These are phyloP conservation scores for Fagopyrum homotropicum DNA, from an alignment of 148 eudicot genomes.

Conservation along the genomic window DNA sequence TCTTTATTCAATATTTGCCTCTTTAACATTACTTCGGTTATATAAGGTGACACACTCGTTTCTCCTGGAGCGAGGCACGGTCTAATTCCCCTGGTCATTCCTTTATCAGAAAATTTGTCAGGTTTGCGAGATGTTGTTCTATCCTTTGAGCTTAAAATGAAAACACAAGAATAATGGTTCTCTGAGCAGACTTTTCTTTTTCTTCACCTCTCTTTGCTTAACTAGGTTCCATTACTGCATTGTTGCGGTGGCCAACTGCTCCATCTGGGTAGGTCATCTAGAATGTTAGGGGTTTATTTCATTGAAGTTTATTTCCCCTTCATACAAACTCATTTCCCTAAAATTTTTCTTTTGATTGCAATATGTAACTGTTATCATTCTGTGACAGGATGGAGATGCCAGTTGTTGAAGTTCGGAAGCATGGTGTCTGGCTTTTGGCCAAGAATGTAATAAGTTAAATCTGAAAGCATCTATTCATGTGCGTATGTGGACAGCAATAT, in stretches of 20 bases:
- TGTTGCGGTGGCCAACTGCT: slow-evolving; percentile 98
- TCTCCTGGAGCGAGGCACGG: slow-evolving; percentile 87
- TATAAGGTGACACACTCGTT: slow-evolving; percentile 60
- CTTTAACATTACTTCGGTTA: slow-evolving; percentile 1
- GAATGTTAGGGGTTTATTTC: not conserved
- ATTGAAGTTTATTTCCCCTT: not conserved
- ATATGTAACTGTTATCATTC: not conserved
- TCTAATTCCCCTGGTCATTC: slow-evolving; percentile 77
- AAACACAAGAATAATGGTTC: not conserved
- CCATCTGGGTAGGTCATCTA: slow-evolving; percentile 57
- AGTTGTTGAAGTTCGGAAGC: slow-evolving; percentile 71
- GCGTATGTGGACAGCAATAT: slow-evolving; percentile 24
- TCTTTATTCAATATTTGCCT: not conserved
- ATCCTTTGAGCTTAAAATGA: not conserved
- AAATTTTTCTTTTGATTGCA: not conserved
- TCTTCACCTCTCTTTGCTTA: slow-evolving; percentile 1
- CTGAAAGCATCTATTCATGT: slow-evolving; percentile 38
- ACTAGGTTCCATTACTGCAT: slow-evolving; percentile 62
- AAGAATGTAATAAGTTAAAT: slow-evolving; percentile 25
- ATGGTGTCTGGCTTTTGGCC: slow-evolving; percentile 88
- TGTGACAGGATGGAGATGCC: slow-evolving; percentile 87
- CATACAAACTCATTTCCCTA: not conserved
- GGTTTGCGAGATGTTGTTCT: slow-evolving; percentile 32
- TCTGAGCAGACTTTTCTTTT: not conserved
- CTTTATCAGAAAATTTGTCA: slow-evolving; percentile 55